Evolutionary conservation across 2,329 filamentous ascomycete species (phyloP).

Genomic region (Gaeumannomyces sp.): DNA sequence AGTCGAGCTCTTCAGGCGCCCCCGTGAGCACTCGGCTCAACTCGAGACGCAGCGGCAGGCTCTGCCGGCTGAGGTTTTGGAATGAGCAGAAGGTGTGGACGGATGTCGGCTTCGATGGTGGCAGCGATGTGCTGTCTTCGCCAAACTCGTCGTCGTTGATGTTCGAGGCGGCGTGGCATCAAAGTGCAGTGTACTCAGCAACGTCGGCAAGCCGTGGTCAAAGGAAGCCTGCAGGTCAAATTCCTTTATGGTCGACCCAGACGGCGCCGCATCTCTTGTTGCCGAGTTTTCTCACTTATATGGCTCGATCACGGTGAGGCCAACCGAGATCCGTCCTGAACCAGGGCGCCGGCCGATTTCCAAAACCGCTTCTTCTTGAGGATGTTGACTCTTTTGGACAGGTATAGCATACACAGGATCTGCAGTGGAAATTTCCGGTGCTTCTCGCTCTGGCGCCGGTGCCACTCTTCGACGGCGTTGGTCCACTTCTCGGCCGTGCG

Average conservation of each 20-base stretch:
- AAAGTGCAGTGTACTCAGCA: slow-evolving; percentile 50
- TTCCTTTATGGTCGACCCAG: slow-evolving; percentile 55
- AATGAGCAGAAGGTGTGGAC: slow-evolving; percentile 56
- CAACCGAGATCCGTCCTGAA: slow-evolving; percentile 54
- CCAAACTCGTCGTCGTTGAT: slow-evolving; percentile 49
- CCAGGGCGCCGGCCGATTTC: slow-evolving; percentile 49
- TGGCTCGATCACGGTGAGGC: slow-evolving; percentile 54
- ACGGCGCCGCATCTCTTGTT: slow-evolving; percentile 56
- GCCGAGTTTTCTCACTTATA: slow-evolving; percentile 45
- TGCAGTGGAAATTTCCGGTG: slow-evolving; percentile 56
- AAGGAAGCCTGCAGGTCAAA: slow-evolving; percentile 58
- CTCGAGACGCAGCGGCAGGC: slow-evolving; percentile 49
- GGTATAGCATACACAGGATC: slow-evolving; percentile 52
- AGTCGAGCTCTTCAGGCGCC: slow-evolving; percentile 48
- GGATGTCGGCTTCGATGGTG: slow-evolving; percentile 41
- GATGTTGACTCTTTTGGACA: slow-evolving; percentile 55
- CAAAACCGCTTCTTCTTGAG: slow-evolving; percentile 60
- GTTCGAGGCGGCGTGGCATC: slow-evolving; percentile 48
- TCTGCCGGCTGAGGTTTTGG: slow-evolving; percentile 51
- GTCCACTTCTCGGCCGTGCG: slow-evolving; percentile 51
- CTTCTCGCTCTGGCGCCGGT: slow-evolving; percentile 51
- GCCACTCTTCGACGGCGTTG: slow-evolving; percentile 49
- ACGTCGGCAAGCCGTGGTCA: slow-evolving; percentile 52
- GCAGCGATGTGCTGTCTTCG: slow-evolving; percentile 39
- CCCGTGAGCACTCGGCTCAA: slow-evolving; percentile 51